Base-by-base conservation (phyloP, 108 stramenopile species). In the Stephanodiscus minutulus region DNA sequence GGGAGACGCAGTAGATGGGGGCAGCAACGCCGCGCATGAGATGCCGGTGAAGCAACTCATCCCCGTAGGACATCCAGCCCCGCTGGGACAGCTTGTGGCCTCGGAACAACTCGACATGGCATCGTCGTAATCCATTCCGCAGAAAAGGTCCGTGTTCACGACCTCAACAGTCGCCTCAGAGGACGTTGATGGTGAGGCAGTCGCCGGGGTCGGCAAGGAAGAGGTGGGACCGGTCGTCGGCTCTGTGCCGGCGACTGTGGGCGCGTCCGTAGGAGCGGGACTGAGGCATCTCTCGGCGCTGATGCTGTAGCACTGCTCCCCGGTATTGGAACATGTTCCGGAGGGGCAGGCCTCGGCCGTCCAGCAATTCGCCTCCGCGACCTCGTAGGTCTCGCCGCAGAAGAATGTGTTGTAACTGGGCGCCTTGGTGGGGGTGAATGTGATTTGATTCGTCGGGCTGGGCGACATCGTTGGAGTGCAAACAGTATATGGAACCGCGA, bases 31-130 rank as follows among this genome's bases (percentile, higher is more conserved):
- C 29, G 58, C 55, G n/a, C 68, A 70, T 12, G 13, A 7, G 27
- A 70, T 70, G 5, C 57, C 60, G 36, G 50, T 43, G 36, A 64
- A 78, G 61, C 77, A 78, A 22, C 56, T 66, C 64, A 61, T 28
- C 7, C 71, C 63, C 0, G 10, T 11, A 11, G 64, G 54, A 22
- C 77, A 78, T 22, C 59, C 64, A 29, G 46, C 43, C 12, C 77
- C 77, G 5, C 50, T 63, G 18, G 77, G 77, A 46, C 77, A 78
- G 13, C 48, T 31, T 0, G 17, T 36, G 7, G 60, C 71, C 39
- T 3, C 22, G 15, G 27, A 17, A 29, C 73, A 73, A 7, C n/a
- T 47, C 2, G 39, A 56, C n/a, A 5, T 10, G 15, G 73, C 73
- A 37, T 65, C 55, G 13, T 22, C 53, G 54, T 65, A 73, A 54